These are phyloP conservation scores for Aspergillus ostianus DNA, from an alignment of 495 filamentous ascomycete species.

Conservation along the genomic window DNA sequence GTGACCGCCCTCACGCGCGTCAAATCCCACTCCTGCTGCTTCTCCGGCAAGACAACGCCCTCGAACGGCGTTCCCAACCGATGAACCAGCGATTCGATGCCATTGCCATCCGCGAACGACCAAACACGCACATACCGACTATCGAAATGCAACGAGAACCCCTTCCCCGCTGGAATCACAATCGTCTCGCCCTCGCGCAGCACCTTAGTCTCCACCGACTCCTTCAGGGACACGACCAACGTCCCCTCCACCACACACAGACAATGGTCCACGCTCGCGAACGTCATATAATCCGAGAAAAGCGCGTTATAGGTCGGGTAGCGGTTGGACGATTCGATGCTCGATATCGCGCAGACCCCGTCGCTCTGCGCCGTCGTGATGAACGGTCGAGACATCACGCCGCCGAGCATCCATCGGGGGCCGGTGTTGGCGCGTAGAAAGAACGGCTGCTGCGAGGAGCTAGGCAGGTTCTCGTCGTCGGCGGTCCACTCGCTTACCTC, in stretches of 20 bases:
- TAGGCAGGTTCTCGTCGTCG: constrained; percentile 40
- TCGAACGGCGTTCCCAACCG: constrained; percentile 26
- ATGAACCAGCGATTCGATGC: constrained; percentile 37
- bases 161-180: constrained; percentile 41
- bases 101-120: constrained; percentile 44
- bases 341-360: constrained; percentile 46
- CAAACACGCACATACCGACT: constrained; percentile 42
- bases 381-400: constrained; percentile 44
- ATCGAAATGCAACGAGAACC: constrained; percentile 36
- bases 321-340: constrained; percentile 39
- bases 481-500: constrained; percentile 40
- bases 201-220: constrained; percentile 17
- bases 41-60: constrained; percentile 29
- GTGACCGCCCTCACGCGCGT: constrained; percentile 17
- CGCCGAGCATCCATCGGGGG: constrained; percentile 41
- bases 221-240: constrained; percentile 35
- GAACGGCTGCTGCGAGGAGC: constrained; percentile 29
- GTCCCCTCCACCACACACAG: constrained; percentile 39
- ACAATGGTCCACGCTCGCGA: constrained; percentile 41
- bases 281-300: constrained; percentile 35
- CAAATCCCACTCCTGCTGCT: constrained; percentile 24
- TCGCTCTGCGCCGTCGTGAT: constrained; percentile 42
- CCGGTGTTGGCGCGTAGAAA: constrained; percentile 44
- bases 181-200: constrained; percentile 43
- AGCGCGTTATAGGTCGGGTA: constrained; percentile 27